Evolutionary conservation across 2,329 filamentous ascomycete species (phyloP).

Genomic region (Ceratocystis harringtonii): DNA sequence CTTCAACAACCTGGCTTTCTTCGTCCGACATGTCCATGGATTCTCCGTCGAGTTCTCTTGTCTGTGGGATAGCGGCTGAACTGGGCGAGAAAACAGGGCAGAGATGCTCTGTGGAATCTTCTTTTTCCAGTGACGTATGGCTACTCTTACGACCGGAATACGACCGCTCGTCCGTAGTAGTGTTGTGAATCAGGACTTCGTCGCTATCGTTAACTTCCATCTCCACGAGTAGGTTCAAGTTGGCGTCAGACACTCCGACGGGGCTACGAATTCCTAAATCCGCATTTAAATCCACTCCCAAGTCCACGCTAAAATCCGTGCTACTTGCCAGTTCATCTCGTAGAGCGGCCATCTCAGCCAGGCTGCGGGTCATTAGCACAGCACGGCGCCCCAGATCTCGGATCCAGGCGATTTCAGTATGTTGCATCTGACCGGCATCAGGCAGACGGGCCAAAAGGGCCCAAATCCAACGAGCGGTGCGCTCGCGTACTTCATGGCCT

Average conservation of each 20-base stretch:
- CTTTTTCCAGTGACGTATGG: background rate
- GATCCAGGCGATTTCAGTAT: constrained; percentile 59
- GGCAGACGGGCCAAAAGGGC: constrained; percentile 61
- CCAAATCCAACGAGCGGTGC: constrained; percentile 75
- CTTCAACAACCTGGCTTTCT: constrained; percentile 25
- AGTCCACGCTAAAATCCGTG: constrained; percentile 19
- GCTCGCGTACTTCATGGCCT: constrained; percentile 43
- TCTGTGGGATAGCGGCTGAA: background rate
- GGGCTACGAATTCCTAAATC: constrained; percentile 31
- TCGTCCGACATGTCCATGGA: constrained; percentile 32
- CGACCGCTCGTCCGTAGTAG: background rate
- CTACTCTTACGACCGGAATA: background rate
- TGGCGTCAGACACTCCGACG: constrained; percentile 32
- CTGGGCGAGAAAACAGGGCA: background rate
- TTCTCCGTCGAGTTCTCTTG: constrained; percentile 19
- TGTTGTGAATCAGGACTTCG: constrained; percentile 12
- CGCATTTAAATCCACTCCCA: constrained; percentile 24
- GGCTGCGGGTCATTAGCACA: constrained; percentile 41
- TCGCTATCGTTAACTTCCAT: constrained; percentile 23
- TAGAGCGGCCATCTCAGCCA: constrained; percentile 38
- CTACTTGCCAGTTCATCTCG: constrained; percentile 28
- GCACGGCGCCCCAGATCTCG: constrained; percentile 69
- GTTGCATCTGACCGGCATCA: constrained; percentile 58
- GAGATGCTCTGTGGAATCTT: no score
- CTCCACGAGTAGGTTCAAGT: constrained; percentile 19